Conservation (phyloP, 805 yeast genomes). For the Debaryomyces tyrocola region DNA sequence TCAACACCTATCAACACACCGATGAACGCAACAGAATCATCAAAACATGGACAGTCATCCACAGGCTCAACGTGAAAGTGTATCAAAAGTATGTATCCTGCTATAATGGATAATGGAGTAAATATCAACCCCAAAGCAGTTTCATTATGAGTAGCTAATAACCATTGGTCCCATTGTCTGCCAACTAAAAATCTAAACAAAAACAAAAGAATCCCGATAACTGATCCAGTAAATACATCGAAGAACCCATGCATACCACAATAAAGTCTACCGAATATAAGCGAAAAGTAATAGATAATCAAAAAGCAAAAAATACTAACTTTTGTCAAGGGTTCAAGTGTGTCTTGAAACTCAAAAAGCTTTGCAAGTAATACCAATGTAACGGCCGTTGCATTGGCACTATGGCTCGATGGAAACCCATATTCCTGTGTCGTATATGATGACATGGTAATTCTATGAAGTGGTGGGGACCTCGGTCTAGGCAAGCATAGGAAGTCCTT, state of each 20-base stretch:
- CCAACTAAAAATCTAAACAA: conserved; percentile 45
- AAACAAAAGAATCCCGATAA: conserved; percentile 59
- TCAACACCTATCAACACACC: conserved; percentile 85
- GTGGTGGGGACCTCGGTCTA: conserved; percentile 88
- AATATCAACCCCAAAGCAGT: conserved; percentile 19
- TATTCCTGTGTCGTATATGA: conserved; percentile 91
- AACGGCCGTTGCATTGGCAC: conserved; percentile 92
- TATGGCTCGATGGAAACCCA: conserved; percentile 92
- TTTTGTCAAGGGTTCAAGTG: conserved; percentile 9
- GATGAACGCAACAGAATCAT: conserved; percentile 89
- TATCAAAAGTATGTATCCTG: conserved; percentile 50
- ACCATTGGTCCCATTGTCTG: conserved; percentile 45
- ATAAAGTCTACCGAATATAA: conserved; percentile 80
- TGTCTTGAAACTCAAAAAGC: conserved; percentile 6
- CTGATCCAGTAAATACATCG: conserved; percentile 67
- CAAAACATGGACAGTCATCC: conserved; percentile 95
- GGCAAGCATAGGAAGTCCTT: conserved; percentile 91
- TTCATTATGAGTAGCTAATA: conserved; percentile 29
- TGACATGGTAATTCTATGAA: conserved; percentile 84
- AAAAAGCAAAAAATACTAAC: conserved; percentile 20
- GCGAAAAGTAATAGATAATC: conserved; percentile 55
- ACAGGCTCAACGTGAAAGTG: conserved; percentile 79
- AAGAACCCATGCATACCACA: conserved; percentile 97
- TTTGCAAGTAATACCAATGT: conserved; percentile 44
- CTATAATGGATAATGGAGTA: conserved; percentile 36